Evolutionary conservation across 2,329 filamentous ascomycete genomes (phyloP).

Genomic region (Fusarium veterinarium): DNA sequence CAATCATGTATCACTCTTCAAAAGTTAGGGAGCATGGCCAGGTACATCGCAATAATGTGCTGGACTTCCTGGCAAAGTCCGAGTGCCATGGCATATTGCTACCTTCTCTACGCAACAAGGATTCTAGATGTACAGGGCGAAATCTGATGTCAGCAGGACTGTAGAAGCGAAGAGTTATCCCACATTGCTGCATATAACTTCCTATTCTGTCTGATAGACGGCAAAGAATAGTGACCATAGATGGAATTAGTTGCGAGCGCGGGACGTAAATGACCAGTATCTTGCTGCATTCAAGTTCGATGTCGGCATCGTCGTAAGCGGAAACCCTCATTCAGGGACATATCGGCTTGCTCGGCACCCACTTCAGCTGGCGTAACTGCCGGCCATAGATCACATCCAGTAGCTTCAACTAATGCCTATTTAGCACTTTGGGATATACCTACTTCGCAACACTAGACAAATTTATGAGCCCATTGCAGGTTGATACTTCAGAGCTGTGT

Average conservation of each 20-base stretch:
- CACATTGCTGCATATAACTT: neutral
- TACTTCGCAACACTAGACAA: fast-evolving
- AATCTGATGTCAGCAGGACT: neutral
- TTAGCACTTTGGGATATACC: fast-evolving
- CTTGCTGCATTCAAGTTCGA: fast-evolving
- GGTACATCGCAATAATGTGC: neutral
- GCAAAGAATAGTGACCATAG: neutral
- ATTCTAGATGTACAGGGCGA: fast-evolving
- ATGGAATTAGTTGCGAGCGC: neutral
- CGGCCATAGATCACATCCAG: neutral
- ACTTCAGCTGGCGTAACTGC: neutral
- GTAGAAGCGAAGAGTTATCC: fast-evolving
- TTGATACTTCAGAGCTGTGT: fast-evolving
- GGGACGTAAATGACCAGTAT: fast-evolving
- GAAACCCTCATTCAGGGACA: neutral
- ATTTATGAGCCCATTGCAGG: fast-evolving
- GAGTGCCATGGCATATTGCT: neutral
- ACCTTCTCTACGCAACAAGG: fast-evolving
- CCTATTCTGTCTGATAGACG: fast-evolving
- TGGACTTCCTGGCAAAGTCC: neutral
- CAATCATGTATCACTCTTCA: neutral
- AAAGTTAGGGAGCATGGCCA: too few species aligned
- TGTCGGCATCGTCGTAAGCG: neutral
- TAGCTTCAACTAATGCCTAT: fast-evolving
- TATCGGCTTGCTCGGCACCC: fast-evolving